A percentile compares a stretch with the other conserved stretches of the same genome.
Evolutionary conservation across 2,329 filamentous ascomycete species (phyloP).

Genomic region (Cryphonectria carpinicola): DNA sequence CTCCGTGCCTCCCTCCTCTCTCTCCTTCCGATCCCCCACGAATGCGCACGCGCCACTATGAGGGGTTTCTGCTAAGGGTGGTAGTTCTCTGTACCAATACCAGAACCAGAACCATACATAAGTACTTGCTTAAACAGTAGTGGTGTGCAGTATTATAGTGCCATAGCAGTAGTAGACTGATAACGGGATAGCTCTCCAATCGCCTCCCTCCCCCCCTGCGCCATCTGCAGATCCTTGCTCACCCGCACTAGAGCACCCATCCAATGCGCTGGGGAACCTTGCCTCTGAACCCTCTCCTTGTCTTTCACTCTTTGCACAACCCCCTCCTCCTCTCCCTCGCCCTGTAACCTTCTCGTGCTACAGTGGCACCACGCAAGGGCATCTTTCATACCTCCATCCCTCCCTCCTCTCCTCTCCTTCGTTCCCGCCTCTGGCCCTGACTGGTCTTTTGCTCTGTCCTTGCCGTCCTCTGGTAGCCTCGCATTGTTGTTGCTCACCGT

Average conservation of each 20-base stretch:
- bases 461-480: slow-evolving; percentile 1
- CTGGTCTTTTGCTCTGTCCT: neutral
- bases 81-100: neutral
- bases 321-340: neutral
- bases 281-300: neutral
- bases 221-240: neutral
- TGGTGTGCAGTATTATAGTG: neutral
- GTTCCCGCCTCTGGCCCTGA: neutral
- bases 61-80: neutral
- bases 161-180: neutral
- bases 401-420: neutral
- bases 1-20: neutral
- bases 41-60: neutral
- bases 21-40: neutral
- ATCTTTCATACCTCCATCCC: neutral
- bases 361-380: neutral
- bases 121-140: neutral
- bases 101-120: neutral
- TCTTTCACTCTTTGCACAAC: neutral
- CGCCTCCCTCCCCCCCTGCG: neutral
- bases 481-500: neutral
- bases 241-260: neutral
- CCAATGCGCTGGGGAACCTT: neutral
- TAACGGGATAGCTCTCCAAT: slow-evolving; percentile 8
- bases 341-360: neutral